Conservation (phyloP, 371 early-diverging fungal species). For the Lichtheimia ornata region DNA sequence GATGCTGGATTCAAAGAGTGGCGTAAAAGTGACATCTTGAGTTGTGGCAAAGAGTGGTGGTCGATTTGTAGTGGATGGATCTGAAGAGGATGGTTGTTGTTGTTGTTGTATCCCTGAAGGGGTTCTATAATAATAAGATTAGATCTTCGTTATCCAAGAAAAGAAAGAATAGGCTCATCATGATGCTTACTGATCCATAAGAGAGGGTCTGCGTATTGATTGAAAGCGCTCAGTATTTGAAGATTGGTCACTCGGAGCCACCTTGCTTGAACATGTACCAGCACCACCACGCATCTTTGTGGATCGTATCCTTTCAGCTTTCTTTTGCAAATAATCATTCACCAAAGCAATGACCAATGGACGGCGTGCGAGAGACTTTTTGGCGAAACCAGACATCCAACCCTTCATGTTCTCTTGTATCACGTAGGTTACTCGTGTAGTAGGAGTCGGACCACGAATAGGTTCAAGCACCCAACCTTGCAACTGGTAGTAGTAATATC, state of each 20-base stretch:
- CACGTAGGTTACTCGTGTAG: conserved; percentile 63
- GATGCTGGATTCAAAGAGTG: conserved; percentile 3
- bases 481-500: conserved; percentile 14
- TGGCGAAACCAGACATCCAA: conserved; percentile 66
- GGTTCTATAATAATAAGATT: background rate
- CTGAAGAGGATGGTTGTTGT: background rate
- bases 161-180: too few species aligned
- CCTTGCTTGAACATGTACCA: background rate
- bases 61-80: background rate
- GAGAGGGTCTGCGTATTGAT: conserved; percentile 7
- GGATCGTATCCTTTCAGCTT: conserved; percentile 47
- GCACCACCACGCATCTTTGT: conserved; percentile 5
- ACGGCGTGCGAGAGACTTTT: conserved; percentile 60
- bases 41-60: background rate
- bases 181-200: background rate
- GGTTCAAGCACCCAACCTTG: conserved; percentile 72
- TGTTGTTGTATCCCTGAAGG: background rate
- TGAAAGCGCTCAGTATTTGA: background rate
- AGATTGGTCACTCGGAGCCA: background rate
- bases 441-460: conserved; percentile 40
- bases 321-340: conserved; percentile 64
- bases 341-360: conserved; percentile 64
- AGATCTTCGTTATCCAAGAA: too few species aligned
- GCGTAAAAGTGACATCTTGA: conserved; percentile 2
- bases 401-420: conserved; percentile 51